These are phyloP conservation scores for Hemileia vastatrix DNA, from an alignment of 1,284 basidiomycete genomes.

Conservation along the genomic window DNA sequence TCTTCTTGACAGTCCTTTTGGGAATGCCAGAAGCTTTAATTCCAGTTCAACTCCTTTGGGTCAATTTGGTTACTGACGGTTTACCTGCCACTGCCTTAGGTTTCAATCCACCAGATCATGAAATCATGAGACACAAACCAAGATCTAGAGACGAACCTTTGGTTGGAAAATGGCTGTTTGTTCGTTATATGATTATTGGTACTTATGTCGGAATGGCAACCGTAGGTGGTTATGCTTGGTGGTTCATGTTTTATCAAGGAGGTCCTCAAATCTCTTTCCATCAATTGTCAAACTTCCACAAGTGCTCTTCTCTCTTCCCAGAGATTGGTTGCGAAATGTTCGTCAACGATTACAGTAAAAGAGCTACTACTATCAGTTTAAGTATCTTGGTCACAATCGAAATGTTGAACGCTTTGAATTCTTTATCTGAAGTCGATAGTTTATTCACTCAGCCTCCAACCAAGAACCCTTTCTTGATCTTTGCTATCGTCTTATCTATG, in stretches of 20 bases:
- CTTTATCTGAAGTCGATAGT: slow-evolving; percentile 89
- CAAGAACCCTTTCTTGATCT: slow-evolving; percentile 85
- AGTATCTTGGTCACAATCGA: slow-evolving; percentile 84
- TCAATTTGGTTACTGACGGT: slow-evolving; percentile 59
- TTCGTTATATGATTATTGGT: slow-evolving; percentile 86
- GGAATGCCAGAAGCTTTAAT: slow-evolving; percentile 99
- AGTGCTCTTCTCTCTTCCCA: slow-evolving; percentile 69
- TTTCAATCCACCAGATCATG: slow-evolving; percentile 88
- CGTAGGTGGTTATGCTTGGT: slow-evolving; percentile 95
- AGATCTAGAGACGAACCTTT: slow-evolving; percentile 66
- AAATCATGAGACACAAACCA: slow-evolving; percentile 66
- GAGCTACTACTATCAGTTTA: slow-evolving; percentile 85
- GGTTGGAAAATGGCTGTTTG: slow-evolving; percentile 83
- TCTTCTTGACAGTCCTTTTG: slow-evolving; percentile 90
- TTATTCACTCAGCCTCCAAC: slow-evolving; percentile 76
- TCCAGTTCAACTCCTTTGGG: slow-evolving; percentile 94
- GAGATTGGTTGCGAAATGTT: slow-evolving; percentile 92
- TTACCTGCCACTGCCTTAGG: slow-evolving; percentile 92
- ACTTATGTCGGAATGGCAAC: slow-evolving; percentile 88
- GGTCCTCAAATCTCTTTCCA: slow-evolving; percentile 89
- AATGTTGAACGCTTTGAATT: slow-evolving; percentile 99
- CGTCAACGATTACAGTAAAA: slow-evolving; percentile 66
- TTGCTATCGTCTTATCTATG: slow-evolving; percentile 81
- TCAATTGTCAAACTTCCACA: slow-evolving; percentile 87
- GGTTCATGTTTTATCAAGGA: slow-evolving; percentile 81